These are phyloP conservation scores for Arthrinium phaeospermum DNA, from an alignment of 2,329 filamentous ascomycete genomes.

Conservation along the genomic window DNA sequence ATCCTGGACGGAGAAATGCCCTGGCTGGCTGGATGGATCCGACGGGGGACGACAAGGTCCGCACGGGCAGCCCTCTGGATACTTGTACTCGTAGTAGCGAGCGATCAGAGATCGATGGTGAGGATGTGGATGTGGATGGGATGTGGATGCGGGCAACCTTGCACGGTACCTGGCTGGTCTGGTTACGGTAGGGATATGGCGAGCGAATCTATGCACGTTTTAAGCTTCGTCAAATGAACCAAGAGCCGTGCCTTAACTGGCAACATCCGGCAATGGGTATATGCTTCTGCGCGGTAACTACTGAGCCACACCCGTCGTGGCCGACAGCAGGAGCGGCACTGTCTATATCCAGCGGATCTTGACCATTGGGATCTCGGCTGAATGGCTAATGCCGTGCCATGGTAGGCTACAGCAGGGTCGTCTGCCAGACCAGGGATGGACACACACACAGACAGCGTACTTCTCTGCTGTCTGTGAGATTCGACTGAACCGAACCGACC, in stretches of 20 bases:
- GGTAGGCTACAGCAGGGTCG: background rate
- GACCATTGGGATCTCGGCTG: conserved; percentile 52
- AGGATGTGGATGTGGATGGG: conserved; percentile 19
- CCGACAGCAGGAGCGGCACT: conserved; percentile 36
- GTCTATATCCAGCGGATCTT: conserved; percentile 44
- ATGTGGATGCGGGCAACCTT: conserved; percentile 37
- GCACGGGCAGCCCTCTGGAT: conserved; percentile 40
- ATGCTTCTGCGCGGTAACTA: conserved; percentile 38
- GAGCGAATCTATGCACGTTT: conserved; percentile 42
- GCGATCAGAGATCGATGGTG: conserved; percentile 36
- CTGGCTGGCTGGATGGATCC: conserved; percentile 52
- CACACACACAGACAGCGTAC: background rate
- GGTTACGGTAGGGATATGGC: conserved; percentile 45
- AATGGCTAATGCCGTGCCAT: conserved; percentile 55
- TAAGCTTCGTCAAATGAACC: conserved; percentile 41
- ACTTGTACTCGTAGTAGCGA: conserved; percentile 22
- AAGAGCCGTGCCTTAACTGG: conserved; percentile 33
- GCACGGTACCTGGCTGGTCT: conserved; percentile 45
- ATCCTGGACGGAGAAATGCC: conserved; percentile 51
- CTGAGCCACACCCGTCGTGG: conserved; percentile 48
- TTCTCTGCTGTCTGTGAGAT: background rate
- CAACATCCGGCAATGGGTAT: conserved; percentile 18
- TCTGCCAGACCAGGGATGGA: background rate
- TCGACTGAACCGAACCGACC: background rate
- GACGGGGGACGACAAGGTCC: conserved; percentile 47